Evolutionary conservation across 306 rosid species (phyloP), one percentile per base, ranked within the genome.

Genomic region (Cercis canadensis): DNA sequence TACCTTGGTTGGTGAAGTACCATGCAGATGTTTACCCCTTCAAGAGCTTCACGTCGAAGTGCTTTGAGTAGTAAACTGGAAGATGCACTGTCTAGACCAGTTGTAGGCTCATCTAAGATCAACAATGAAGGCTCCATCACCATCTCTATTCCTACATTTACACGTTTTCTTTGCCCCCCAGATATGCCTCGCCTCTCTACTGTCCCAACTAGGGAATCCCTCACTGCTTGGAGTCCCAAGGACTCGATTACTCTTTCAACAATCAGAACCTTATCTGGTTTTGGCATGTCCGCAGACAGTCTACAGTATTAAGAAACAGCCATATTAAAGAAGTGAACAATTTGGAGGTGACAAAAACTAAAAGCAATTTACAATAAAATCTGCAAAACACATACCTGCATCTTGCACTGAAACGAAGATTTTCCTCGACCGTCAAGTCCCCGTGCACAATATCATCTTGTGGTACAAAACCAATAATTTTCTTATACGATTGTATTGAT

Each of bases 391-490:
- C 59, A 59, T 76, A 87, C 96, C 96, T 90, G 96, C 96, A 90
- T 74, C 89, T 86, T 76, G 94, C 96, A 78, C 87, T 90, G 67
- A 90, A 90, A 29, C 89, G 90, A 51, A 90, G 96, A 75, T 90
- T 90, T 77, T 90, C 96, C 82, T 90, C 96, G 72, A 90, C 96
- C 1, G 96, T 87, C 87, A 90, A 79, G 80, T 90, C 86, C 57
- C 96, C 96, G 74, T 90, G 96, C 69, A 90, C 94, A 76, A 88
- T 84, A 84, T 90, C 96, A 82, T 90, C 96, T 84, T 90, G 96
- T 49, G 96, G 94, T 47, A 90, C 96, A 84, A 80, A 87, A 75
- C 96, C 96, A 45, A 87, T 81, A 73, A 90, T 90, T 84, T 82
- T 90, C 51, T 82, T 85, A 57, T 82, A 90, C 7, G 85, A 81